Percentiles rank a stretch among this genome's conserved stretches.
These are phyloP conservation scores for Flagelloscypha sp. DNA, from an alignment of 768 basidiomycete species.

Conservation along the genomic window DNA sequence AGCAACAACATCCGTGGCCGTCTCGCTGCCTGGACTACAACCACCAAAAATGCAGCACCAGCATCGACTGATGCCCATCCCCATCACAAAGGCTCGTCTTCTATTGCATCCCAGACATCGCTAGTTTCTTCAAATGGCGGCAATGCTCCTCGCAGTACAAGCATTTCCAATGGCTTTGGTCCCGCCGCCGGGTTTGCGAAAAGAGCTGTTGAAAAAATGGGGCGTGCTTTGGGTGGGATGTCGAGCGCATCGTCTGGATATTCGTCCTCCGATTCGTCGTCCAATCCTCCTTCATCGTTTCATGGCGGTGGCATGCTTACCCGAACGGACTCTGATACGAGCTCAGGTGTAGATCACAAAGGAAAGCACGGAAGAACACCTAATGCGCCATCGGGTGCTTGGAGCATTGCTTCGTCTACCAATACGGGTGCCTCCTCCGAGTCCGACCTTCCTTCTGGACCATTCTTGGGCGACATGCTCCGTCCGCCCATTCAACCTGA, in stretches of 20 bases:
- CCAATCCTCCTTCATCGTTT: slow-evolving; percentile 31
- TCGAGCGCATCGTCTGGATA: slow-evolving; percentile 31
- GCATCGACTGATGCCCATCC: slow-evolving; percentile 19
- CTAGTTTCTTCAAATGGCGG: too few species aligned
- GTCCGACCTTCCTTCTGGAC: slow-evolving; percentile 37
- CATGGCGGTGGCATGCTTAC: slow-evolving; percentile 23
- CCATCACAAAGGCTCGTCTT: slow-evolving; percentile 11
- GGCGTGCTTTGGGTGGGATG: slow-evolving; percentile 49
- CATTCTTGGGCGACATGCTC: slow-evolving; percentile 45
- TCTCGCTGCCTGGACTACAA: slow-evolving; percentile 40
- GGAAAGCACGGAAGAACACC: slow-evolving; percentile 44
- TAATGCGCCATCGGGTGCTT: slow-evolving; percentile 51
- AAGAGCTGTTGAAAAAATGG: slow-evolving; percentile 72
- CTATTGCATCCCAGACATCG: too few species aligned
- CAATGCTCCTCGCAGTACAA: slow-evolving; percentile 38
- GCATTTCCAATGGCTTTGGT: slow-evolving; percentile 59
- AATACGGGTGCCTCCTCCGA: slow-evolving; percentile 38
- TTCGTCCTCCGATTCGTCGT: slow-evolving; percentile 39
- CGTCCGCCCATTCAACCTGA: slow-evolving; percentile 42
- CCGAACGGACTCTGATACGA: slow-evolving; percentile 30
- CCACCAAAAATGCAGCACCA: slow-evolving; percentile 15
- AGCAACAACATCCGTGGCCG: slow-evolving; percentile 38
- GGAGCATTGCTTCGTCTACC: slow-evolving; percentile 42
- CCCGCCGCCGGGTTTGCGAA: slow-evolving; percentile 71
- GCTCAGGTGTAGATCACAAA: slow-evolving; percentile 16